These are phyloP conservation scores for Phalaenopsis equestris DNA, from an alignment of 106 monocot genomes.

Conservation along the genomic window DNA sequence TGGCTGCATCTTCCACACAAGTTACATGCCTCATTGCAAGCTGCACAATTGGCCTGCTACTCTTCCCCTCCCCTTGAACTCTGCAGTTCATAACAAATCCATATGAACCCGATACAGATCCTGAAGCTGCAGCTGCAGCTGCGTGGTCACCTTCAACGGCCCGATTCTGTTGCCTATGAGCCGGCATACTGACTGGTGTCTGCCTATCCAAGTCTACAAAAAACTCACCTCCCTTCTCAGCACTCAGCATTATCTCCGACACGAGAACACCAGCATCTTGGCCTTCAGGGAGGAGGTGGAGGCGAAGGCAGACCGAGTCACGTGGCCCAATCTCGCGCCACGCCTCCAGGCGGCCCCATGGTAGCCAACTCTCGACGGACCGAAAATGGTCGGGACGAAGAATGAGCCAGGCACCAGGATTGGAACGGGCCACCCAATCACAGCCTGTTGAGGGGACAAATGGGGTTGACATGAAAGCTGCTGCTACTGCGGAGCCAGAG, in stretches of 20 bases:
- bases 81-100: slow-evolving; percentile 82
- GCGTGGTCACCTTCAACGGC: background rate
- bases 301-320: slow-evolving; percentile 42
- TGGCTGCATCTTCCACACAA: slow-evolving; percentile 83
- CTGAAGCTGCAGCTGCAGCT: background rate
- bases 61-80: slow-evolving; percentile 67
- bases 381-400: slow-evolving; percentile 32
- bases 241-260: slow-evolving; percentile 36
- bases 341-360: slow-evolving; percentile 71
- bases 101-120: background rate
- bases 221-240: slow-evolving; percentile 73
- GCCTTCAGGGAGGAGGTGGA: slow-evolving; percentile 55
- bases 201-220: slow-evolving; percentile 65
- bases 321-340: slow-evolving; percentile 47
- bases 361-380: slow-evolving; percentile 46
- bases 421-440: slow-evolving; percentile 67
- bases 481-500: slow-evolving; percentile 70
- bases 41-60: slow-evolving; percentile 71
- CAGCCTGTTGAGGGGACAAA: slow-evolving; percentile 67
- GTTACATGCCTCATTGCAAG: slow-evolving; percentile 63
- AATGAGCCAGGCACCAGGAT: slow-evolving; percentile 89
- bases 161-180: background rate
- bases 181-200: background rate
- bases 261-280: slow-evolving; percentile 46
- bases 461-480: slow-evolving; percentile 79